Conservation (phyloP, 2,329 filamentous ascomycete species). For the Botrytis deweyae region DNA sequence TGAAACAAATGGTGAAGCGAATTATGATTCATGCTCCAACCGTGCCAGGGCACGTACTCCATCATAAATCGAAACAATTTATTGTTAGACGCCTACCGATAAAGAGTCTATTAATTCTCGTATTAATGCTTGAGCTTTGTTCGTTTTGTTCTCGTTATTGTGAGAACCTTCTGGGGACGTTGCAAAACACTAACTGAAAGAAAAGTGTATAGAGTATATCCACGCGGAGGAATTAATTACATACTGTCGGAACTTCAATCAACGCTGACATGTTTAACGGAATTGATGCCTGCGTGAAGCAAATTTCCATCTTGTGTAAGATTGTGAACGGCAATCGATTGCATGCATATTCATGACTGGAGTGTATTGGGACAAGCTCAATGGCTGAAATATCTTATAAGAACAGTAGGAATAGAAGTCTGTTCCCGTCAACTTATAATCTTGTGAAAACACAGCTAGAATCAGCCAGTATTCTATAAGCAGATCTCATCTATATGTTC, state of each 20-base stretch:
- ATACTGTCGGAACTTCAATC: background rate
- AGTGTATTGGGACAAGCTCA: background rate
- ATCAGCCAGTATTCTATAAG: background rate
- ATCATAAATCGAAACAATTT: background rate
- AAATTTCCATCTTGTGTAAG: background rate
- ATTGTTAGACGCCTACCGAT: background rate
- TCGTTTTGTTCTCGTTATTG: background rate
- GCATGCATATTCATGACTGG: background rate
- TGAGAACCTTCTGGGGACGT: background rate
- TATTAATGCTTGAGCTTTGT: background rate
- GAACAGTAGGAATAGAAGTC: background rate
- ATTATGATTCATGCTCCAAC: conserved; percentile 12
- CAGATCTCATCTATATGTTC: background rate
- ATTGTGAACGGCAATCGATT: background rate
- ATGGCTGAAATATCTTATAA: background rate
- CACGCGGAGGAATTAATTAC: background rate
- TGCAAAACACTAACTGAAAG: background rate
- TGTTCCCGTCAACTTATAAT: background rate
- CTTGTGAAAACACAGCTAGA: background rate
- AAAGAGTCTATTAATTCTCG: background rate
- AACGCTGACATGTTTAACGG: background rate
- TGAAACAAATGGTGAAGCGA: conserved; percentile 20
- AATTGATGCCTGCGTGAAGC: background rate
- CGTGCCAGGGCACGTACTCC: background rate
- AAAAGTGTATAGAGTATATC: background rate